Conservation (phyloP, 495 filamentous ascomycete species). For the Aspergillus funiculosus region DNA sequence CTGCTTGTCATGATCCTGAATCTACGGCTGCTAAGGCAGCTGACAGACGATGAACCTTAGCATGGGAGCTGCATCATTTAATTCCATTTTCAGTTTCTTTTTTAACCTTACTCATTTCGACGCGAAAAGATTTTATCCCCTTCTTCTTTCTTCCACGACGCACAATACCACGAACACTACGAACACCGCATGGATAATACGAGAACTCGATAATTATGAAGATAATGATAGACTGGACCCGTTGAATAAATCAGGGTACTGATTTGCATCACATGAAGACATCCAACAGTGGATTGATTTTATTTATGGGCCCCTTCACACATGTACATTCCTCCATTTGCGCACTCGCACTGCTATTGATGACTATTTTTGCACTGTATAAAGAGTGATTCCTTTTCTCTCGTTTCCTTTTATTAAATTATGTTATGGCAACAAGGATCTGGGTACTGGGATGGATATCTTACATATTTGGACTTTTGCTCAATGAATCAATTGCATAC, state of each 20-base stretch:
- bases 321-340: slow-evolving; percentile 8
- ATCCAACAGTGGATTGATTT: not conserved
- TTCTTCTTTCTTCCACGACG: not conserved
- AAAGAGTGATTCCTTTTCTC: not conserved
- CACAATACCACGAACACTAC: slow-evolving; percentile 8
- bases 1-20: slow-evolving; percentile 93
- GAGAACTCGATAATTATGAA: slow-evolving; percentile 10
- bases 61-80: slow-evolving; percentile 9
- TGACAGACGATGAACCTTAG: slow-evolving; percentile 43
- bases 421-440: not conserved
- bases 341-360: not conserved
- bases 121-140: not conserved
- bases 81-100: slow-evolving; percentile 18
- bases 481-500: slow-evolving; percentile 4
- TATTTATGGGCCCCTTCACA: not conserved
- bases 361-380: slow-evolving; percentile 6
- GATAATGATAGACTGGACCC: slow-evolving; percentile 6
- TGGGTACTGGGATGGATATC: slow-evolving; percentile 1
- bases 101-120: slow-evolving; percentile 9
- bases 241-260: not conserved
- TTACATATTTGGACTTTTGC: not conserved
- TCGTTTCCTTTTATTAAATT: not conserved
- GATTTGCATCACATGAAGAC: not conserved
- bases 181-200: slow-evolving; percentile 11
- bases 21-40: slow-evolving; percentile 60